Evolutionary conservation across 139 green algal species (phyloP), one percentile per base, ranked within the genome.

Genomic region (Spirogloea muscicola): DNA sequence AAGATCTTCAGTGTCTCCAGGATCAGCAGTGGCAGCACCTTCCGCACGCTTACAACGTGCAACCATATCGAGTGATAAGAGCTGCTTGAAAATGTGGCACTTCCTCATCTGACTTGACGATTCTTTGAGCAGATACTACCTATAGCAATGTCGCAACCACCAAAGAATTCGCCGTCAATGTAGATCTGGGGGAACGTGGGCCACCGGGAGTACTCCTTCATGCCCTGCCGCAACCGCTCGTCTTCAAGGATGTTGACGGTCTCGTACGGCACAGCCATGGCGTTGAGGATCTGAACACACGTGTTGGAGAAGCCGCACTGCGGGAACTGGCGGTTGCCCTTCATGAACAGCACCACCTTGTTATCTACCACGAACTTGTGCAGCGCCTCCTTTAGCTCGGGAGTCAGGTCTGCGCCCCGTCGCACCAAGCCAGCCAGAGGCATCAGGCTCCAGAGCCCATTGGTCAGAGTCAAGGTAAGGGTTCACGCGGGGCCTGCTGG

Each of bases 131-230:
- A n/a, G n/a, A n/a, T n/a, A n/a, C n/a, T 65, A 85, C 74, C 89
- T 43, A 97, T 93, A 84, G 96, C 90, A 82, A 99, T 99, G 85
- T 99, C 94, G 46, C 89, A 96, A 5, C 94, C 94, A 9, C 94
- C 94, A 71, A 89, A 92, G 62, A 99, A 97, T 81, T 99, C 93
- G 0, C 89, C 90, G 61, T 89, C 89, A 43, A 98, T 91, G 85
- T 98, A 98, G 2, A 98, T 80, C 80, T 97, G 90, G 2, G 90
- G 91, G 72, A 94, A 96, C 7, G 92, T 96, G 27, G 91, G 92
- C 92, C 91, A 96, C 29, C 74, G 70, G 2, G 68, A 86, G 71
- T 85, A 92, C 41, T 82, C 72, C 71, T 83, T 88, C 39, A 85
- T 69, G 6, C 55, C 86, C 42, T 62, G 49, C 27, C 75, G 75